Conservation (phyloP, 192 early-diverging fungal genomes). For the Chytriomyces sp. region DNA sequence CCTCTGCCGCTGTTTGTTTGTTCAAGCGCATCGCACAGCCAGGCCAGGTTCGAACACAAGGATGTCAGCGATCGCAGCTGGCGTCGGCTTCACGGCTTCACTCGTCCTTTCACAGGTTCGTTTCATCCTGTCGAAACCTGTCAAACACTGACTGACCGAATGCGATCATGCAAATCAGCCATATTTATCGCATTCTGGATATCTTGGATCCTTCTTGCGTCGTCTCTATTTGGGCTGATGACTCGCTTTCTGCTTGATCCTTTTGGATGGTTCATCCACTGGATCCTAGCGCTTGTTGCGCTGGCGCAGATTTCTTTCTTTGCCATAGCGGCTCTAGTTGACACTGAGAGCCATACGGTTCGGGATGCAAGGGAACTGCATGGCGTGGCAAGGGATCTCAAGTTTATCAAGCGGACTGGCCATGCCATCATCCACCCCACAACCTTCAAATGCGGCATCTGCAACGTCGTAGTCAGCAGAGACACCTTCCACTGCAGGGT, state of each 20-base stretch:
- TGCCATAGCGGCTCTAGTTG: not conserved
- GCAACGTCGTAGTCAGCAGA: not conserved
- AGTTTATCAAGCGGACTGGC: not conserved
- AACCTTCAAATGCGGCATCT: not conserved
- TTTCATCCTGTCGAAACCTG: no score
- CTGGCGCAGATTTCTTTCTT: not conserved
- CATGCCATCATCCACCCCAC: not conserved
- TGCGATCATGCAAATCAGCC: no score
- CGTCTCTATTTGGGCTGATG: not conserved
- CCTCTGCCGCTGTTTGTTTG: not conserved
- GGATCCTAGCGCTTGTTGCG: not conserved
- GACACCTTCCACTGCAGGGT: not conserved
- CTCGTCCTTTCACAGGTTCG: not conserved
- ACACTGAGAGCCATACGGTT: not conserved
- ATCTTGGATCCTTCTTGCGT: not conserved
- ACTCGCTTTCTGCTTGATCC: not conserved
- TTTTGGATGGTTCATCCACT: not conserved
- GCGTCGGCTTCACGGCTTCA: not conserved
- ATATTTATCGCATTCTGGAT: slow-evolving; percentile 1
- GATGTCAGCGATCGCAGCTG: not conserved
- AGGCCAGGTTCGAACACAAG: not conserved
- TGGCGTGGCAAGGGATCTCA: not conserved
- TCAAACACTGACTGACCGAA: no score
- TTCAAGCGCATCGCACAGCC: not conserved
- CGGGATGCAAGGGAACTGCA: not conserved